Conservation (phyloP, 192 early-diverging fungal genomes). For the Mortierella alpina region DNA sequence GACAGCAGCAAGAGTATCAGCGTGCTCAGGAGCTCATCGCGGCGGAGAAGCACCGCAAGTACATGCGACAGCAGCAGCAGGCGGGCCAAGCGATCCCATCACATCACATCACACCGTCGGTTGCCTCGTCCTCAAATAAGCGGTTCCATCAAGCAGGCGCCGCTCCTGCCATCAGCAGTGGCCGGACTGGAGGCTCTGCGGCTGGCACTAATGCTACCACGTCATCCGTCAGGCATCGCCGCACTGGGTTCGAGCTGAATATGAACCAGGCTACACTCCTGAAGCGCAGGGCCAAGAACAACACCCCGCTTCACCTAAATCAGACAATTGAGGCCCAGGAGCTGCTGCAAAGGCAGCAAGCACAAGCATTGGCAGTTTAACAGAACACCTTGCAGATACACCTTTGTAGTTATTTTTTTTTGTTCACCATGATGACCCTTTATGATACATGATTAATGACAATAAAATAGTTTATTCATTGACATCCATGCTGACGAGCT, state of each 20-base stretch:
- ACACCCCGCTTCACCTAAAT: not conserved
- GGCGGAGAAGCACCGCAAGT: constrained; percentile 33
- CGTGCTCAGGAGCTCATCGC: constrained; percentile 40
- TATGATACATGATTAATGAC: not conserved
- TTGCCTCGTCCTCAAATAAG: not conserved
- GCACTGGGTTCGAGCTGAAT: constrained; percentile 49
- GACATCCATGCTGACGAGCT: constrained; percentile 46
- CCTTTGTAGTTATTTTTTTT: too few relatives aligned
- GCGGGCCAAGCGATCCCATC: constrained; percentile 26
- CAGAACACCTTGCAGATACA: too few relatives aligned
- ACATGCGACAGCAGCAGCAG: constrained; percentile 19
- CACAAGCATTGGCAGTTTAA: too few relatives aligned
- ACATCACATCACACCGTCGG: not conserved
- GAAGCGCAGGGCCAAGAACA: constrained; percentile 50
- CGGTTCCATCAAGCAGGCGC: too few relatives aligned
- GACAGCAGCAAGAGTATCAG: constrained; percentile 33
- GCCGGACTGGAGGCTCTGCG: too few relatives aligned
- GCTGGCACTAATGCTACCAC: constrained; percentile 10
- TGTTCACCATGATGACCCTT: too few relatives aligned
- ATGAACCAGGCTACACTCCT: constrained; percentile 53
- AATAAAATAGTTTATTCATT: constrained; percentile 3
- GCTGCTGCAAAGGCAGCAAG: too few relatives aligned
- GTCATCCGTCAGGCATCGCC: constrained; percentile 12
- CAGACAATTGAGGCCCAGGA: too few relatives aligned
- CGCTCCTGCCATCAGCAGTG: too few relatives aligned